Base-by-base conservation (phyloP, 768 basidiomycete species). In the Collybia sp. region DNA sequence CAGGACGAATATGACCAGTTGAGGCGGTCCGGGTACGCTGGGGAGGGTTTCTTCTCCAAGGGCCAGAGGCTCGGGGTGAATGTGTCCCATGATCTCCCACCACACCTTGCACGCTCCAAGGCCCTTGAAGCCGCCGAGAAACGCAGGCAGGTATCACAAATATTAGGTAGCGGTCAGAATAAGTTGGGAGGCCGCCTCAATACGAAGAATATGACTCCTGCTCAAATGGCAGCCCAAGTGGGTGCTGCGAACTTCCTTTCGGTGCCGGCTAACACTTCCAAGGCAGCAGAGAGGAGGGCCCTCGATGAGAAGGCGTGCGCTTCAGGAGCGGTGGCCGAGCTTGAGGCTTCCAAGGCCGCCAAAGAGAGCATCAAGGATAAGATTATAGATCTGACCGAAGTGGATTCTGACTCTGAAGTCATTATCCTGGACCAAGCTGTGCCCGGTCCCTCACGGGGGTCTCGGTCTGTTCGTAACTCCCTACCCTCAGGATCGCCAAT, bases 1-100 rank as follows among this genome's bases (percentile, higher is more conserved):
- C 85, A 93, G 58, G 85, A 92, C 45, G 94, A 96, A 66, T 93
- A 85, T 54, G 86, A 88, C 34, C 80, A 74, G 2, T 72, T 96
- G 5, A 81, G 83, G 53, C 73, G 81, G 15, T 82, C 80, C 12
- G 94, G 93, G 0, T 97, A 93, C 62, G 72, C 84, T 5, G 93
- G 94, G 12, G 93, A 96, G 63, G 94, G 93, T 2, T 97, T 96
- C 75, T 82, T 82, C 61, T 72, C 84, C 18, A 67, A 73, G n/a
- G 94, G 94, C 1, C 70, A 70, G 11, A 68, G 83, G 18, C 59
- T 97, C 0, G 90, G 92, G n/a, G 55, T 56, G 5, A 76, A 79
- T 30, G 65, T 83, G 15, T 82, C 83, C 1, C 88, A 86, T 54
- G 71, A 88, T 58, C 57, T 87, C 0, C 79, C 88, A 2, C 76